Evolutionary conservation across 305 asterid genomes (phyloP).

Genomic region (Euphrasia arctica): DNA sequence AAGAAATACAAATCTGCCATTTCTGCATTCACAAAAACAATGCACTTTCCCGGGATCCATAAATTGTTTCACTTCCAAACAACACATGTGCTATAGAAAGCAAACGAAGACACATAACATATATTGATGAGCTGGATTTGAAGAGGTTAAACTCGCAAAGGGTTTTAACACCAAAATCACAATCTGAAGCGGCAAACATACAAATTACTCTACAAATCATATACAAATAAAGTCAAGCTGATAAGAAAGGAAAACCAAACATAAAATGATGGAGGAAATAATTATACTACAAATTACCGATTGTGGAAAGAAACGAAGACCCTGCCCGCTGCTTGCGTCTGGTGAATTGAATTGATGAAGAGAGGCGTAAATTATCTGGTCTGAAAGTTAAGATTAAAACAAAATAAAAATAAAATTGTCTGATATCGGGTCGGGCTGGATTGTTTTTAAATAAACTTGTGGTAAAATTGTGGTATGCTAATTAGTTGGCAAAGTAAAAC

Average conservation of each 20-base stretch:
- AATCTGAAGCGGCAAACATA: background rate
- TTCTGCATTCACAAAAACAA: constrained; percentile 12
- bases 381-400: no score
- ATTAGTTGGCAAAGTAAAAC: no score
- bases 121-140: background rate
- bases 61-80: constrained; percentile 7
- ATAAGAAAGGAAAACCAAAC: background rate
- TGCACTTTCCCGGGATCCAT: constrained; percentile 5
- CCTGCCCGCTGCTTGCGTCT: background rate
- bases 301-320: constrained; percentile 3
- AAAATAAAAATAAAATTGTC: no score
- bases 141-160: background rate
- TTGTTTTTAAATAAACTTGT: no score
- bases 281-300: no score
- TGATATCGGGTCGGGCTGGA: no score
- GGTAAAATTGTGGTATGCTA: no score
- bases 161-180: constrained; percentile 13
- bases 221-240: background rate
- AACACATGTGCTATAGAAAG: constrained; percentile 3
- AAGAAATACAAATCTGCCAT: background rate
- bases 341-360: constrained; percentile 2
- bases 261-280: no score
- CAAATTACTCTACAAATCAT: background rate
- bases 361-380: background rate
- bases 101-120: constrained; percentile 14